A percentile compares a stretch with the other conserved stretches of the same genome.
Evolutionary conservation across 2,329 filamentous ascomycete species (phyloP).

Genomic region (Lizonia empirigonia): DNA sequence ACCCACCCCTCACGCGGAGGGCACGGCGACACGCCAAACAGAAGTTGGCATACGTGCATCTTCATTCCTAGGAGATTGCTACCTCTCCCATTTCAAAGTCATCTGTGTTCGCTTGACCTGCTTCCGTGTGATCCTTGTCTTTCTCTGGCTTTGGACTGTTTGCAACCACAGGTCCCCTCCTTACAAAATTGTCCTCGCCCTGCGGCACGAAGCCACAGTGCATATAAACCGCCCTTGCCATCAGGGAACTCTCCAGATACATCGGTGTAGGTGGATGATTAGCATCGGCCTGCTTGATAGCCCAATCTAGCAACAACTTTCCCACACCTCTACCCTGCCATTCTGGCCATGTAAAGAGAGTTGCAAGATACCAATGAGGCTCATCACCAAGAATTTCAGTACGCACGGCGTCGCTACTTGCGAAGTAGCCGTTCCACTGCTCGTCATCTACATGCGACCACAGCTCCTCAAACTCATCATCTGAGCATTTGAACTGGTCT

Average conservation of each 20-base stretch:
- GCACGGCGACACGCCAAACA: too few relatives aligned
- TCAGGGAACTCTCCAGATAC: slow-evolving; percentile 37
- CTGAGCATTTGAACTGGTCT: too few relatives aligned
- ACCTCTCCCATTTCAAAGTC: too few relatives aligned
- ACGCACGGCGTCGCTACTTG: slow-evolving; percentile 25
- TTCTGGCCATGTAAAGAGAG: slow-evolving; percentile 36
- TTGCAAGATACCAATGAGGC: slow-evolving; percentile 41
- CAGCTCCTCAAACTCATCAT: slow-evolving; percentile 35
- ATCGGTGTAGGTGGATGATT: slow-evolving; percentile 28
- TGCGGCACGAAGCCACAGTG: slow-evolving; percentile 36
- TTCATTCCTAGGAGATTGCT: too few relatives aligned
- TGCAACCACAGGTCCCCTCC: slow-evolving; percentile 3
- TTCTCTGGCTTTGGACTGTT: too few relatives aligned
- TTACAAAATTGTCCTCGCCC: neutral
- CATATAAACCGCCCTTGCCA: slow-evolving; percentile 37
- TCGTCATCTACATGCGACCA: slow-evolving; percentile 27
- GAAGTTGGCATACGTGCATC: too few relatives aligned
- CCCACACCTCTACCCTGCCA: slow-evolving; percentile 39
- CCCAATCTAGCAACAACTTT: slow-evolving; percentile 38
- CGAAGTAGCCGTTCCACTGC: slow-evolving; percentile 26
- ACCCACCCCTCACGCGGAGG: too few relatives aligned
- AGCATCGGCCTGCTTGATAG: slow-evolving; percentile 39
- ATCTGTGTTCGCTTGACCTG: too few relatives aligned
- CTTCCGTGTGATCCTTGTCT: too few relatives aligned
- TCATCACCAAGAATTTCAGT: slow-evolving; percentile 24